Evolutionary conservation across 148 eudicot species (phyloP), one percentile per base, ranked within the genome.

Genomic region (Fallopia convolvulus): DNA sequence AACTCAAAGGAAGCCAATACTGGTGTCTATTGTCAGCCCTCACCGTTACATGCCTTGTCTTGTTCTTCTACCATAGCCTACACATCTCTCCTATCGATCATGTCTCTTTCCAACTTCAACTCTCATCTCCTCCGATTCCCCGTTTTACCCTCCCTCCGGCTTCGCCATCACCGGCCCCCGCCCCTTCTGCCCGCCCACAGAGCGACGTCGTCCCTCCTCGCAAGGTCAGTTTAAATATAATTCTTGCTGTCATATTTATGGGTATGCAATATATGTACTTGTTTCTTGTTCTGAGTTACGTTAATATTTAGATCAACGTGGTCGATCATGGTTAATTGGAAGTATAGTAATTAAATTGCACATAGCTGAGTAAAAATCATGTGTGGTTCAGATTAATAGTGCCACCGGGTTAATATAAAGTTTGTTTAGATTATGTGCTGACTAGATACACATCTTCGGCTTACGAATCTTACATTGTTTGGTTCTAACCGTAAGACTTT

Each of bases 61-160:
- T 66, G 36, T 15, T 68, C 72, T 32, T 12, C 33, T 60, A 60
- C 33, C 13, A 60, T 23, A 36, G 26, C 68, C 33, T 60, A 36
- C 68, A 11, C n/a, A n/a, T 65, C 30, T 68, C 72, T 14, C 72
- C 72, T 13, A 68, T 68, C 5, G 72, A 68, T 68, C 72, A 36
- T 68, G 72, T 68, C 44, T 33, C 6, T 46, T 68, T 68, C 46
- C 20, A 6, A 2, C 42, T 21, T 68, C 72, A 23, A 58, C 26
- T 9, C 33, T 20, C 26, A 10, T 26, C 14, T 0, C 30, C 70
- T 6, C 42, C 71, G 8, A 9, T 23, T 21, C 7, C 33, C 5
- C 36, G 1, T 21, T 30, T 4, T 11, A 3, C 70, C 70, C 72
- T 33, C 44, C 72, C 72, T 21, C 68, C 68, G 17, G 2, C 68